phyloP scores from a whole-genome alignment of 2,329 filamentous ascomycete species.

The Curvularia eragrostidis region DNA sequence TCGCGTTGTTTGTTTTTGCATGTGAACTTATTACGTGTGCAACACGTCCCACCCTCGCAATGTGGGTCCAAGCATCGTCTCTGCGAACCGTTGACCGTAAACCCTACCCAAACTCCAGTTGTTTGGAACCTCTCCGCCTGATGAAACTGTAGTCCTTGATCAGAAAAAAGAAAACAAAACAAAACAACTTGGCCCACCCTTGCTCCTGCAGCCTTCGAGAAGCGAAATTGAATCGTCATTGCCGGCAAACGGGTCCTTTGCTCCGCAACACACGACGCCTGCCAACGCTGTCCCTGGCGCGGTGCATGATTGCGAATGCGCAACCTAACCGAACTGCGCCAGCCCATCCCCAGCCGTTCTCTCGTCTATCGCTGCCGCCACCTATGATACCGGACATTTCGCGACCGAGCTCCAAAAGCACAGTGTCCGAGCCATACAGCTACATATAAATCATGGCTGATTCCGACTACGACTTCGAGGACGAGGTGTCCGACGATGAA shows the following conservation, averaged over 20 bases:
- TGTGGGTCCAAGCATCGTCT: constrained; percentile 10
- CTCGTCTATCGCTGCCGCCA: neutral
- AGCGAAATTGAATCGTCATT: constrained; percentile 11
- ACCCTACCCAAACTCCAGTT: constrained; percentile 15
- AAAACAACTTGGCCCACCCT: neutral
- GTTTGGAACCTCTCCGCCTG: constrained; percentile 4
- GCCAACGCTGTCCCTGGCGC: neutral
- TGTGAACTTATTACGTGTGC: constrained; percentile 28
- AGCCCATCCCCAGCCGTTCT: neutral
- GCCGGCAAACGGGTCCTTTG: constrained; percentile 12
- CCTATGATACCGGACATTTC: neutral
- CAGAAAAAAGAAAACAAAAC: constrained; percentile 7
- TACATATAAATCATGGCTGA: constrained; percentile 65
- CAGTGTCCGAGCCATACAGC: neutral
- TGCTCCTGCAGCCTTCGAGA: neutral
- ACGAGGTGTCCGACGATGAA: constrained; percentile 70
- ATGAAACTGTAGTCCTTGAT: constrained; percentile 1
- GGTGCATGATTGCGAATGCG: neutral
- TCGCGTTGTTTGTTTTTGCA: too few relatives aligned
- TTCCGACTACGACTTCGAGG: constrained; percentile 74
- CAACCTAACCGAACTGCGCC: neutral
- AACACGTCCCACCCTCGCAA: constrained; percentile 13
- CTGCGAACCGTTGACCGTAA: constrained; percentile 14
- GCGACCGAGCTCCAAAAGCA: neutral
- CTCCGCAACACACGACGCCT: constrained; percentile 8